Conservation (phyloP, 805 yeast species). For the Saccharomycopsis guyanensis region DNA sequence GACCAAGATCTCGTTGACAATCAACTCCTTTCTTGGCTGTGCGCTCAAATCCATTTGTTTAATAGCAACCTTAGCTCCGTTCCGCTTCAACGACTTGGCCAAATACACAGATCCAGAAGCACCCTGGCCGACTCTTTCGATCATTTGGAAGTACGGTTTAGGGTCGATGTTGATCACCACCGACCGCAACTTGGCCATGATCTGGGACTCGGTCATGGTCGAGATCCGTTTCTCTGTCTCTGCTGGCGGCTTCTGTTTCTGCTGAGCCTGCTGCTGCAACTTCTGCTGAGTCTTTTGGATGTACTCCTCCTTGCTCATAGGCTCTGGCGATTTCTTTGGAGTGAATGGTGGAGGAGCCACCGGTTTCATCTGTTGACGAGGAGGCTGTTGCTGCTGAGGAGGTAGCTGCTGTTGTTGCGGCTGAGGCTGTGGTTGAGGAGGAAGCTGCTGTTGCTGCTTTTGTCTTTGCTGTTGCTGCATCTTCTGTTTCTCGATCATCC, state of each 20-base stretch:
- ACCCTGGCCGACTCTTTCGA: conserved; percentile 93
- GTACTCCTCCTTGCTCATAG: conserved; percentile 20
- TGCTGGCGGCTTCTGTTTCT: conserved; percentile 8
- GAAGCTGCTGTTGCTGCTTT: conserved; percentile 12
- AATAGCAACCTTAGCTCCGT: conserved; percentile 76
- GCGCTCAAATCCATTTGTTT: conserved; percentile 89
- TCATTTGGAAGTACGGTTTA: conserved; percentile 65
- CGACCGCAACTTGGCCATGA: conserved; percentile 69
- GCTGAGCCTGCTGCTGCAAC: conserved; percentile 23
- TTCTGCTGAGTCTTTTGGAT: conserved; percentile 27
- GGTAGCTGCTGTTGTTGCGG: conserved; percentile 23
- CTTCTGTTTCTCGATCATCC: conserved; percentile 18
- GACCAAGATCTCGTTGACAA: conserved; percentile 90
- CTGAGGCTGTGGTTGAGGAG: conserved; percentile 23
- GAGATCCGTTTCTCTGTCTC: conserved; percentile 42
- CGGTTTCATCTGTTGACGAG: conserved; percentile 17
- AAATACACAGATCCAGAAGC: conserved; percentile 94
- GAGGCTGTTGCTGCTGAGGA: conserved; percentile 23
- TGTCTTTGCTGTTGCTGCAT: conserved; percentile 13
- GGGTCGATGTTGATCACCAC: conserved; percentile 86
- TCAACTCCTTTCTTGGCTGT: conserved; percentile 91
- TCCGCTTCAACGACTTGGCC: conserved; percentile 55
- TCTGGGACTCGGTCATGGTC: conserved; percentile 77
- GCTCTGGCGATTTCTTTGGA: conserved; percentile 8
- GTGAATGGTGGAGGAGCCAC: neutral